phyloP scores from a whole-genome alignment of 495 filamentous ascomycete genomes.

The Chaetomium tenue region DNA sequence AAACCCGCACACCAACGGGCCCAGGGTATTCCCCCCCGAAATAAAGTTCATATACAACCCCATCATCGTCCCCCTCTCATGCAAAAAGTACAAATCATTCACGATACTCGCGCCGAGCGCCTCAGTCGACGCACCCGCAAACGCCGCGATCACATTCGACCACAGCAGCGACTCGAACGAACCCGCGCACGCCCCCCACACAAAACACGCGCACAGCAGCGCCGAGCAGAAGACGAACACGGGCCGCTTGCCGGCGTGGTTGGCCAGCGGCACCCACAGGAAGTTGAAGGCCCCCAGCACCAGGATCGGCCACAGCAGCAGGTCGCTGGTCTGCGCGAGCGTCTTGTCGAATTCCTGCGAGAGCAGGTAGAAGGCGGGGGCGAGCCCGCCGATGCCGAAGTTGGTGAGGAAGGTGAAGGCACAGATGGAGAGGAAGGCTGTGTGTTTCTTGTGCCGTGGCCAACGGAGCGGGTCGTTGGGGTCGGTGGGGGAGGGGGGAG shows the following conservation, averaged over 20 bases:
- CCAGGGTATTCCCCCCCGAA: slow-evolving; percentile 40
- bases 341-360: slow-evolving; percentile 34
- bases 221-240: slow-evolving; percentile 47
- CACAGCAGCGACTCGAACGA: slow-evolving; percentile 38
- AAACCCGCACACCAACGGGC: slow-evolving; percentile 44
- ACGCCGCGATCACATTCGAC: slow-evolving; percentile 40
- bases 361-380: slow-evolving; percentile 35
- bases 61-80: slow-evolving; percentile 44
- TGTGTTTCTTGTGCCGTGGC: slow-evolving; percentile 36
- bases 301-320: slow-evolving; percentile 39
- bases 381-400: slow-evolving; percentile 38
- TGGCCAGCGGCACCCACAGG: slow-evolving; percentile 56
- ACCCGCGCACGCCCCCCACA: slow-evolving; percentile 35
- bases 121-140: slow-evolving; percentile 39
- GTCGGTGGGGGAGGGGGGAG: slow-evolving; percentile 28
- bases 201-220: slow-evolving; percentile 36
- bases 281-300: slow-evolving; percentile 47
- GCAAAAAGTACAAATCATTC: slow-evolving; percentile 45
- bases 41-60: slow-evolving; percentile 45
- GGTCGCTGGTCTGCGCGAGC: slow-evolving; percentile 28
- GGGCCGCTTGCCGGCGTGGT: slow-evolving; percentile 56
- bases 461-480: slow-evolving; percentile 42
- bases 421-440: slow-evolving; percentile 37
- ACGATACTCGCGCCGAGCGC: slow-evolving; percentile 43
- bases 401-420: slow-evolving; percentile 44